Percentiles rank a stretch among this genome's conserved stretches.
Evolutionary conservation across 73 alveolate genomes (phyloP).

Genomic region (Tetrahymena thermophila): DNA sequence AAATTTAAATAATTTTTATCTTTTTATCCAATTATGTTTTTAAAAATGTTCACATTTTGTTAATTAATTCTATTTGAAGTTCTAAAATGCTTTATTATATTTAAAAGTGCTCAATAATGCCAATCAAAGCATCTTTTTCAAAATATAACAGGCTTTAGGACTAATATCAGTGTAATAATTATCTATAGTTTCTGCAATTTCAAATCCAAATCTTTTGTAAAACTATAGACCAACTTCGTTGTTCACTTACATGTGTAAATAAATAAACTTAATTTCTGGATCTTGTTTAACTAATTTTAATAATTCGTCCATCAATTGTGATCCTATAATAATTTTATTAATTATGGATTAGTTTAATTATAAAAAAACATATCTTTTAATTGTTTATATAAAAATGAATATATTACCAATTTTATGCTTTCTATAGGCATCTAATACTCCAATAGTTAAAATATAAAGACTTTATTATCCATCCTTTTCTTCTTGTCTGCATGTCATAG

Average conservation of each 20-base stretch:
- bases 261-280: constrained; percentile 17
- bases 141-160: constrained; percentile 28
- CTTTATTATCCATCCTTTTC: constrained; percentile 12
- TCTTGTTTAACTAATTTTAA: neutral
- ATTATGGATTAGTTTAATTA: neutral
- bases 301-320: constrained; percentile 24
- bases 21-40: too few relatives aligned
- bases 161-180: constrained; percentile 37
- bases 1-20: too few relatives aligned
- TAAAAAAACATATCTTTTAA: too few relatives aligned
- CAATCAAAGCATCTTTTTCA: neutral
- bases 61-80: too few relatives aligned
- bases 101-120: too few relatives aligned
- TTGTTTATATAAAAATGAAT: too few relatives aligned
- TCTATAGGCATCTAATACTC: constrained; percentile 39
- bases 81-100: neutral
- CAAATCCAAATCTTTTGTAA: constrained; percentile 26
- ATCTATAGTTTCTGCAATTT: constrained; percentile 6
- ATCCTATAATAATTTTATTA: neutral
- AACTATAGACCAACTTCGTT: constrained; percentile 33
- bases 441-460: constrained; percentile 29
- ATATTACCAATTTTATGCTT: constrained; percentile 18
- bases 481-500: constrained; percentile 37
- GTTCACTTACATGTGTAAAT: constrained; percentile 38
- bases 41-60: neutral